Conservation (phyloP, 192 early-diverging fungal genomes). For the Linnemannia exigua region DNA sequence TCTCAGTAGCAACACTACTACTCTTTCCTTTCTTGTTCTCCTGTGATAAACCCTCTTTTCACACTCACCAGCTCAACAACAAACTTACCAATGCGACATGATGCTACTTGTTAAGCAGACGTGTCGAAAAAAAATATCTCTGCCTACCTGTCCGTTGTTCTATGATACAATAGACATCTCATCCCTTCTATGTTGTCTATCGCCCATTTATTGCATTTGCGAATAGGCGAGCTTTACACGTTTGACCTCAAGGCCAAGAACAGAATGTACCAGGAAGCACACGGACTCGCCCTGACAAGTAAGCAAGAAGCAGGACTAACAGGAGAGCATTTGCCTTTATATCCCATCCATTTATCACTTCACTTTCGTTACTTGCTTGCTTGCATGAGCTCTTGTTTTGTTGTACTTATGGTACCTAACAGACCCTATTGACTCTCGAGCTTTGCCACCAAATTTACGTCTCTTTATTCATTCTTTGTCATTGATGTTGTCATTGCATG, state of each 20-base stretch:
- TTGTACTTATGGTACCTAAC: no score
- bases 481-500: background rate
- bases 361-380: background rate
- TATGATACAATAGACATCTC: background rate
- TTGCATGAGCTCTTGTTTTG: background rate
- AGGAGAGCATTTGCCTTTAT: no score
- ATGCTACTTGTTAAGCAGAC: background rate
- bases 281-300: constrained; percentile 31
- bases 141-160: background rate
- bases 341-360: no score
- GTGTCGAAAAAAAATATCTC: background rate
- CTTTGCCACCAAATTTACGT: background rate
- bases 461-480: background rate
- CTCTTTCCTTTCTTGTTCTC: no score
- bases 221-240: constrained; percentile 22
- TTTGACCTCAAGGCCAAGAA: constrained; percentile 48
- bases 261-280: constrained; percentile 37
- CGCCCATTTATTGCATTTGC: background rate
- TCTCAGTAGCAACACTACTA: no score
- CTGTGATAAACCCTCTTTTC: no score
- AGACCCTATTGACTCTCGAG: no score
- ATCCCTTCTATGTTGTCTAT: background rate
- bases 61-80: no score
- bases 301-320: background rate
- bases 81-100: background rate